A percentile compares a stretch with the other conserved stretches of the same genome.
These are phyloP conservation scores for Mrakia frigida DNA, from an alignment of 768 basidiomycete genomes.

Conservation along the genomic window DNA sequence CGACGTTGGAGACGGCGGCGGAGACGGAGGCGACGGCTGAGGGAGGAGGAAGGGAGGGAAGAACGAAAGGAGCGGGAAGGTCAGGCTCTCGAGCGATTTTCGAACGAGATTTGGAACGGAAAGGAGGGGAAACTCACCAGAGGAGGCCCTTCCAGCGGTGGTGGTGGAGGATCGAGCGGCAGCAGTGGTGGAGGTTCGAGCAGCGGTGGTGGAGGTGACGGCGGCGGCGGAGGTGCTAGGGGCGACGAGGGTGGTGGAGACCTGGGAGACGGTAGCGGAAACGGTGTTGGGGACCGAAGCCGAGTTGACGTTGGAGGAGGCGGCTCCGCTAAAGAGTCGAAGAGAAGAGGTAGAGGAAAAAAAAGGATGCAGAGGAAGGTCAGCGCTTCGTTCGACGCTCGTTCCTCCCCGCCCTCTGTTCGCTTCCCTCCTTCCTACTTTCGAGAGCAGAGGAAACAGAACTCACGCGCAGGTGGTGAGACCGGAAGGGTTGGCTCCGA, in stretches of 20 bases:
- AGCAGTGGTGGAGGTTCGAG: not conserved
- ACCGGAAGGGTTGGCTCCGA: constrained; percentile 2
- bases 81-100: not conserved
- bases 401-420: not conserved
- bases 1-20: not conserved
- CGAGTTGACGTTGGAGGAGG: constrained; percentile 19
- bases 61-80: no score
- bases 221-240: not conserved
- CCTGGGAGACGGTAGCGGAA: not conserved
- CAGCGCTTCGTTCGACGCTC: not conserved
- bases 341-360: not conserved
- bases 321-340: not conserved
- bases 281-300: constrained; percentile 3
- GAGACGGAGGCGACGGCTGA: not conserved
- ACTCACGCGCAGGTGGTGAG: constrained; percentile 20
- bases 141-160: not conserved
- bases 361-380: not conserved
- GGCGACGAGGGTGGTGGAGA: not conserved
- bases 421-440: not conserved
- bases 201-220: not conserved
- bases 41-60: not conserved
- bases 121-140: not conserved
- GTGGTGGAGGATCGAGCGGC: not conserved
- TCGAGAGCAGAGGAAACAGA: not conserved
- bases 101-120: not conserved